Evolutionary conservation across 371 early-diverging fungal species (phyloP), one percentile per base, ranked within the genome.

Genomic region (Coelomomyces lativittatus): DNA sequence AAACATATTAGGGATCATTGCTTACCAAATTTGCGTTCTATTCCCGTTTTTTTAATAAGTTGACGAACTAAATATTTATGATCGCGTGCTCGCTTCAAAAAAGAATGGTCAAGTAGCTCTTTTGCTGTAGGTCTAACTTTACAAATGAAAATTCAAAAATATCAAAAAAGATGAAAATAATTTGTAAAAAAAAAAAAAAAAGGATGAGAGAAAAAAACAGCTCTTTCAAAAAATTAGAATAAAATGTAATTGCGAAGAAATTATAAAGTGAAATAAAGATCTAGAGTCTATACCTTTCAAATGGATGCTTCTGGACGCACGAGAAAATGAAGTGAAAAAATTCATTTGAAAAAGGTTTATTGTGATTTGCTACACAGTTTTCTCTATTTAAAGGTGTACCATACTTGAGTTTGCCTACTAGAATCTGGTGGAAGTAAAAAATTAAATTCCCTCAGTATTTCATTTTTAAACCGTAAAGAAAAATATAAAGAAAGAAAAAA

Each of bases 361-460:
- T 4, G 29, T 41, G 28, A 19, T 31, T 31, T 19, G n/a, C 31
- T 28, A n/a, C 21, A 5, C 25, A 7, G 5, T 19, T 17, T n/a
- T 33, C n/a, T 25, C 36, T 25, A 36, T 7, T 4, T 4, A 28
- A 8, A 7, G 46, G 43, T 10, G 39, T 37, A 12, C 14, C 3
- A 4, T 25, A 23, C 48, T 40, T 48, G n/a, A 28, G n/a, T 40
- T 24, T 41, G n/a, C 39, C 47, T 15, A 38, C 33, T 30, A 39
- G 11, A n/a, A 25, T 60, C 62, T 19, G 14, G 5, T 12, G 67
- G 73, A 43, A 62, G 61, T 11, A 55, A 57, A 39, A 64, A 67
- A 30, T 58, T 52, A 10, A 64, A 54, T 48, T 68, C 67, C 52
- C 66, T 56, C 28, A 69, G 54, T 27, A 72, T 51, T 14, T 64